A percentile compares a stretch with the other conserved stretches of the same genome.
phyloP scores from a whole-genome alignment of 2,329 filamentous ascomycete genomes.

The Diaporthe nobilis region DNA sequence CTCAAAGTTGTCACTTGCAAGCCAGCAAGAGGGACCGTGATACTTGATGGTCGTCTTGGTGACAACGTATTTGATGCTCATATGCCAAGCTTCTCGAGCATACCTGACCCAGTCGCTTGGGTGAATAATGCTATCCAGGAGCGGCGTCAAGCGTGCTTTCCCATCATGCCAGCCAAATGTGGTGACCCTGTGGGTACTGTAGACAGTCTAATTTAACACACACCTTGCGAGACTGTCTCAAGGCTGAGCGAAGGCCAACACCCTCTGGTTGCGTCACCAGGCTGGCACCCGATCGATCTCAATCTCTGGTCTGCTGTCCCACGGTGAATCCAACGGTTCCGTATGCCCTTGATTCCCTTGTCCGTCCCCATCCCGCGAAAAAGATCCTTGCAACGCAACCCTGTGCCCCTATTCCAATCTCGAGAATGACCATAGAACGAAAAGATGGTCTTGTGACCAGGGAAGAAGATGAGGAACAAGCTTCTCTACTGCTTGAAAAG shows the following conservation, averaged over 20 bases:
- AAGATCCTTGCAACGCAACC: constrained; percentile 5
- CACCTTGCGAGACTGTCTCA: constrained; percentile 15
- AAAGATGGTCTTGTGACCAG: constrained; percentile 18
- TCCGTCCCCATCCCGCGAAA: background rate
- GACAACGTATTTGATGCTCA: constrained; percentile 12
- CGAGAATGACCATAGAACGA: background rate
- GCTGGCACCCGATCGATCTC: constrained; percentile 27
- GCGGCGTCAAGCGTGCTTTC: background rate
- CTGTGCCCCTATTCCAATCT: constrained; percentile 24
- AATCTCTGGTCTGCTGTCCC: constrained; percentile 28
- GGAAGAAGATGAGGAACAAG: background rate
- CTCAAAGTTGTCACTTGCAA: constrained; percentile 17
- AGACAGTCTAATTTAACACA: constrained; percentile 36
- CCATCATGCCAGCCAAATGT: constrained; percentile 9
- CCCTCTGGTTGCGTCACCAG: constrained; percentile 5
- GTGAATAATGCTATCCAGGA: constrained; percentile 7
- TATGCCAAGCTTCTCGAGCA: constrained; percentile 10
- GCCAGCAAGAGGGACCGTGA: too few relatives aligned
- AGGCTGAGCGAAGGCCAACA: background rate
- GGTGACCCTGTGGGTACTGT: constrained; percentile 2
- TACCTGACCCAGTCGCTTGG: constrained; percentile 14
- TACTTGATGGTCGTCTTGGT: background rate
- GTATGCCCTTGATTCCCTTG: constrained; percentile 24
- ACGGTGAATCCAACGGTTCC: constrained; percentile 13
- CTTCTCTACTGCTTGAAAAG: constrained; percentile 29